These are phyloP conservation scores for Gossypium sturtianum DNA, from an alignment of 345 rosid genomes.

Conservation along the genomic window DNA sequence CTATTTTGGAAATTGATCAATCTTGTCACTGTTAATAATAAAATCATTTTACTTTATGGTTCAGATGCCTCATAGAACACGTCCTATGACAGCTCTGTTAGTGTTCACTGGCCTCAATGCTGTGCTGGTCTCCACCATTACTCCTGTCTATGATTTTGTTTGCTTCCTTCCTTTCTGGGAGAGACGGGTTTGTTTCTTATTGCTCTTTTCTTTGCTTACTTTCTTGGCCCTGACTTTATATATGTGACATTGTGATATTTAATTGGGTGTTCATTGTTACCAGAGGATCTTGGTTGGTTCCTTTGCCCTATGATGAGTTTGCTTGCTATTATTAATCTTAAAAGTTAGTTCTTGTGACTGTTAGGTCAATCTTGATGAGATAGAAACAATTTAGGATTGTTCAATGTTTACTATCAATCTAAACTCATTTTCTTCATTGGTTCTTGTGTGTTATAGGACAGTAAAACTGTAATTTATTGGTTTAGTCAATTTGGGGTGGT, in stretches of 20 bases:
- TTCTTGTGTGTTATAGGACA: too few species aligned
- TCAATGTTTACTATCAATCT: neutral
- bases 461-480: neutral
- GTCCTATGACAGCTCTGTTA: slow-evolving; percentile 52
- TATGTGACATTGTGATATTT: neutral
- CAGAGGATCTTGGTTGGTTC: neutral
- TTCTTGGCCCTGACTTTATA: neutral
- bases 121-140: slow-evolving; percentile 45
- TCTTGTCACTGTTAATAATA: neutral
- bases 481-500: neutral
- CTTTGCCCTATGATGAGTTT: neutral
- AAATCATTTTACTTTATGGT: neutral
- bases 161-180: slow-evolving; percentile 77
- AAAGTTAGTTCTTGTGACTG: neutral
- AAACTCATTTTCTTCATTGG: neutral
- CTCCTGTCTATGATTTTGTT: slow-evolving; percentile 63
- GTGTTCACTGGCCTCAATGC: slow-evolving; percentile 51
- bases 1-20: neutral
- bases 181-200: slow-evolving; percentile 47
- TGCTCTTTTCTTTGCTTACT: neutral
- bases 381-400: neutral
- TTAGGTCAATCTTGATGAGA: neutral
- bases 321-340: neutral
- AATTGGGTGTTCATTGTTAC: neutral
- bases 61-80: slow-evolving; percentile 53